These are phyloP conservation scores for Cercospora brassicicola DNA, from an alignment of 2,329 filamentous ascomycete species.

Conservation along the genomic window DNA sequence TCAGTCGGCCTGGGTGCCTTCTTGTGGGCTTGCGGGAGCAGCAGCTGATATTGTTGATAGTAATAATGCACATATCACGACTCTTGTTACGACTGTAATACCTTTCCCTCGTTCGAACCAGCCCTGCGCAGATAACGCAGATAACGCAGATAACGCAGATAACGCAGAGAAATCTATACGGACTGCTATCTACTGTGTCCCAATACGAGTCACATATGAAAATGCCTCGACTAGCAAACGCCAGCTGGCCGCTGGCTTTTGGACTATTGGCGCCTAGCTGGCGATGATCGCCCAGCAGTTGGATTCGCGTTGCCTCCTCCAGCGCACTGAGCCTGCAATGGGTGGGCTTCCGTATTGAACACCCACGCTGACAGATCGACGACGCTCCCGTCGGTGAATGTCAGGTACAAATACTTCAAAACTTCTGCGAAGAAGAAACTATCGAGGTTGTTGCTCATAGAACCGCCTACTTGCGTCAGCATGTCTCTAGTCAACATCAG, in stretches of 20 bases:
- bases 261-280: neutral
- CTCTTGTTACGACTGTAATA: neutral
- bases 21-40: conserved; percentile 71
- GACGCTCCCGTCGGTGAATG: conserved; percentile 46
- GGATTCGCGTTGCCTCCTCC: neutral
- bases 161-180: neutral
- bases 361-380: conserved; percentile 50
- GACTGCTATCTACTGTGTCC: neutral
- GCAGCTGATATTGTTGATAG: conserved; percentile 13
- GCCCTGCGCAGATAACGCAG: neutral
- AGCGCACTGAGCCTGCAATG: conserved; percentile 34
- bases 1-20: conserved; percentile 89
- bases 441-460: conserved; percentile 21
- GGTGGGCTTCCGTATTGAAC: conserved; percentile 51
- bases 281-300: neutral
- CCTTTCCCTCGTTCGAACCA: neutral
- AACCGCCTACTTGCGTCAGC: conserved; percentile 7
- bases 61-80: conserved; percentile 6
- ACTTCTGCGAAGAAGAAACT: conserved; percentile 73
- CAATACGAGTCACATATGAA: neutral
- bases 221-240: neutral
- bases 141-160: neutral
- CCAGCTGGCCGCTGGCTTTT: neutral
- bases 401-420: conserved; percentile 61
- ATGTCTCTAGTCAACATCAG: neutral